Base-by-base conservation (phyloP, 495 filamentous ascomycete genomes). In the Aspergillus nidulans region DNA sequence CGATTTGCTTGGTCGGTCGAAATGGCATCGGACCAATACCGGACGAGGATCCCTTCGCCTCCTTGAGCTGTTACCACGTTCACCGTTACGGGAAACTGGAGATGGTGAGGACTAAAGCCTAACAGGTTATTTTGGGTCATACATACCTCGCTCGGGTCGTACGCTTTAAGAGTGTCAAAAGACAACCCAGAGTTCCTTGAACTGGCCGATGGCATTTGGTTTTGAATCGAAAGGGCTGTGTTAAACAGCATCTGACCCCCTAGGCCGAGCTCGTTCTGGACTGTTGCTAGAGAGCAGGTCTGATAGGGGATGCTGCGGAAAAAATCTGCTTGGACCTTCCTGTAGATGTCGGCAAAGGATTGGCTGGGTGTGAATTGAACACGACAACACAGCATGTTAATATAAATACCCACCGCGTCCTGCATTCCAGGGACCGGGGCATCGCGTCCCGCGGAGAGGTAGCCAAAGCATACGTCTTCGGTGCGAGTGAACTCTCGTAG, bases 311-410 rank as follows among this genome's bases (percentile, higher is more conserved):
- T 61, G 53, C 73, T 77, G 40, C 70, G 54, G n/a, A 82, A 63
- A 39, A 78, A 78, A 32, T 80, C 74, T 8, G 69, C 68, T 42
- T 84, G 80, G 1, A 81, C 69, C 1, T 52, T 65, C 36, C 64
- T 68, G 6, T 76, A 71, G 24, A 82, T 57, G 16, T 76, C 71
- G 1, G 65, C 60, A 6, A 82, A 58, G 13, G 64, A 64, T 25
- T 71, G 63, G 1, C 55, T 53, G 1, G 57, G 15, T 6, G 57
- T 56, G 48, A 79, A 73, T n/a, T 66, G 55, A 21, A 78, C 70
- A 34, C 78, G 69, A 60, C 79, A 82, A 49, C 78, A 77, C 12
- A 81, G 68, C 77, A 81, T 81, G 56, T 79, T 80, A 56, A 81
- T 80, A 54, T 81, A 81, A 12, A 77, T 73, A 1, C 79, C 79